Conservation (phyloP, 2,329 filamentous ascomycete genomes). For the Trichoderma sp. region DNA sequence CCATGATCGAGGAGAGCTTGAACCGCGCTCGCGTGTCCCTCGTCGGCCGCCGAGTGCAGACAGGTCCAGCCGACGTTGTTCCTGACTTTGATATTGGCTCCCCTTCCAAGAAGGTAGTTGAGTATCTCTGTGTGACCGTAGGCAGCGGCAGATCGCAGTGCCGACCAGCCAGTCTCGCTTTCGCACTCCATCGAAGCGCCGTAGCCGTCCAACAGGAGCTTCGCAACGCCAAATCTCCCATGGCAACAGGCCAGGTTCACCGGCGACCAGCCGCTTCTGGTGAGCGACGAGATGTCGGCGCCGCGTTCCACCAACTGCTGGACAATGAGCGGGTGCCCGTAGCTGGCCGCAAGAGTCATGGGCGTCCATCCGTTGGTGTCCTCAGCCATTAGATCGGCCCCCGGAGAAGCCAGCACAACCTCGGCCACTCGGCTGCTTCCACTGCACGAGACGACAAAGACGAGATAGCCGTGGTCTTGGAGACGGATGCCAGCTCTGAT, state of each 20-base stretch:
- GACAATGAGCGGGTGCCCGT: constrained; percentile 17
- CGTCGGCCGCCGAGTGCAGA: constrained; percentile 25
- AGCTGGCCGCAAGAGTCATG: constrained; percentile 12
- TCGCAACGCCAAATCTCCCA: constrained; percentile 6
- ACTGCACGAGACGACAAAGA: constrained; percentile 10
- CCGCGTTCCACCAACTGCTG: constrained; percentile 8
- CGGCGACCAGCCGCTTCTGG: constrained; percentile 18
- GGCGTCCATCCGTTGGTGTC: constrained; percentile 23
- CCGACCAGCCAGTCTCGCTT: constrained; percentile 11
- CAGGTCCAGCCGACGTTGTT: constrained; percentile 23
- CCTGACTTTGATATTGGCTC: constrained; percentile 14
- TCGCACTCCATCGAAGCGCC: constrained; percentile 17
- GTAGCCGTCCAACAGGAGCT: constrained; percentile 18
- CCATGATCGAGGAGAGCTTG: constrained; percentile 26
- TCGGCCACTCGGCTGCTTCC: constrained; percentile 12
- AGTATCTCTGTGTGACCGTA: constrained; percentile 19
- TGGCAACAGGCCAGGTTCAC: constrained; percentile 17
- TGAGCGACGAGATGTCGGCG: background rate
- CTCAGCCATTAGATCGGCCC: background rate
- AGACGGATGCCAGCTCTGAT: constrained; percentile 18
- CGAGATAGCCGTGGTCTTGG: constrained; percentile 7
- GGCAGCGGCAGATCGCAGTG: constrained; percentile 13
- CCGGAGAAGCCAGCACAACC: constrained; percentile 8
- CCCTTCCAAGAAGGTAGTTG: constrained; percentile 24
- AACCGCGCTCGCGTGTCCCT: constrained; percentile 19